Evolutionary conservation across 2,329 filamentous ascomycete genomes (phyloP), one percentile per base, ranked within the genome.

Genomic region (Ophiognomonia clavigignenti-juglandacearum): DNA sequence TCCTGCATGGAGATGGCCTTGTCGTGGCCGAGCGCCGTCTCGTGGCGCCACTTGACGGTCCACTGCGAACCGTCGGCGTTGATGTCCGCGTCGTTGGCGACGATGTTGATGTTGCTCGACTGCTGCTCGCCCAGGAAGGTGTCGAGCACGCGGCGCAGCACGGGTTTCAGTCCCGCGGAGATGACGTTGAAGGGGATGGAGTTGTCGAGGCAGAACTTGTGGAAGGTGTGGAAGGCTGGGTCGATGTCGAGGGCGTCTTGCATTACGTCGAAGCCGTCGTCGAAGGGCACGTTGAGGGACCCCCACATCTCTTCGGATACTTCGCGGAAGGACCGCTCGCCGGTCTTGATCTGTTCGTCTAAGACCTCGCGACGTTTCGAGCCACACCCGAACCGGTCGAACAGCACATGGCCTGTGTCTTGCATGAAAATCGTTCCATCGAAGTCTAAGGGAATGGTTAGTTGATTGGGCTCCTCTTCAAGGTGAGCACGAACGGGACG

Each of bases 231-330:
- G 64, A 86, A 86, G 52, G 77, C 80, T 0, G 73, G 71, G 56
- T 86, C 83, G 46, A 86, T 81, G 26, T 82, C 74, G 23, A 86
- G 71, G 0, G 69, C 70, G 39, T 77, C 67, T 56, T 81, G 72
- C 75, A 86, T 82, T 24, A 84, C 69, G 45, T 77, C 69, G 65
- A 86, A 85, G 13, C 82, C 82, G 52, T 85, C 77, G 20, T 83
- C 82, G 57, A 86, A 85, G 2, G 82, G 80, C 0, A 86, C 74
- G 51, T 79, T 72, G 8, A 86, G 66, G 1, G 80, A 85, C 7
- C 76, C 78, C 80, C 82, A 86, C 77, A 86, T 84, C 61, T 86
- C 82, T 54, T 85, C 82, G 0, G 81, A 85, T n/a, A 83, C 80
- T 4, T 85, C 82, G 42, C 80, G 73, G 69, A 86, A 86, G 1